Evolutionary conservation across 495 filamentous ascomycete species (phyloP), one percentile per base, ranked within the genome.

Genomic region (Staphylotrichum tortipilum): DNA sequence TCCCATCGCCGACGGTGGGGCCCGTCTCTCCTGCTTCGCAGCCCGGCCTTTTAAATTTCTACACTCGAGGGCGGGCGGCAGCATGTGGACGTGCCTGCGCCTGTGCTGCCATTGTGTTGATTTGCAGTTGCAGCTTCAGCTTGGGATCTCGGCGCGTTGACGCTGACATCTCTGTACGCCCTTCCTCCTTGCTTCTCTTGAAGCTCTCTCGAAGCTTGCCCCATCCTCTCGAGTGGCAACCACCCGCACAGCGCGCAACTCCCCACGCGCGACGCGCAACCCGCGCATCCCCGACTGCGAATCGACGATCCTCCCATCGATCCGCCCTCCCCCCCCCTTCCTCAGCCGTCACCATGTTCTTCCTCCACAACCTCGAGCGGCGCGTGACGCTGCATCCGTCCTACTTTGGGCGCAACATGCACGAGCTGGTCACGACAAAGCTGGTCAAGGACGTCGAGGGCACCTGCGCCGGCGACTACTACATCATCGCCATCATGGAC

Each of bases 401-500:
- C 22, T 97, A 89, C 70, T 97, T 98, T 63, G 88, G 88, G 49
- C 80, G 85, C 31, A 85, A 89, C 58, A 89, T 95, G 76, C 82
- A 86, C 45, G 85, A 94, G 46, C 82, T 94, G 60, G 82, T 98
- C 7, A 88, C 84, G 34, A 81, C 82, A 44, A 85, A 89, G 54
- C 80, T 98, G 15, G 78, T 94, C 49, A 82, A 85, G 58, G 90
- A 96, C 63, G 89, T 95, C 43, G 92, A 98, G 67, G 92, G 92
- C 17, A 88, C 86, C 12, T 92, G 87, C 68, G 89, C 86, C 0
- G 92, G 94, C 38, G 83, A 84, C 59, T 95, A 91, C 72, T 96
- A 88, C 59, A 91, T 97, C 62, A 91, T 98, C 48, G 90, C 87
- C 59, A 88, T 98, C 40, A 88, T 97, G 80, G 92, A 97, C 64